Conservation (phyloP, 768 basidiomycete species). For the Pleurotus giganteus region DNA sequence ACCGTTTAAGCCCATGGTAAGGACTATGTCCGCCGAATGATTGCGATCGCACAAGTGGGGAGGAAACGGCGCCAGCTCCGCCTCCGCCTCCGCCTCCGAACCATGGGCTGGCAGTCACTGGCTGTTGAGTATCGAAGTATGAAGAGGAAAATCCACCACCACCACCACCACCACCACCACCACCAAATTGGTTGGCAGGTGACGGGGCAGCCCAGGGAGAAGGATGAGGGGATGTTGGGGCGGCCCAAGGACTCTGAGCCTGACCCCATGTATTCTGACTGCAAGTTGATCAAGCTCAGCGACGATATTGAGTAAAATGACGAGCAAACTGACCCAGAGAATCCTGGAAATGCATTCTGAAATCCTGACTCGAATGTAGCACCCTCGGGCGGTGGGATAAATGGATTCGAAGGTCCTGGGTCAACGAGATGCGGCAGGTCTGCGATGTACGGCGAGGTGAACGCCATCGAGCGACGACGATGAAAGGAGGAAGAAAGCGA, state of each 20-base stretch:
- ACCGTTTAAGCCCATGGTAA: conserved; percentile 1
- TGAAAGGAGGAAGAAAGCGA: too few species aligned
- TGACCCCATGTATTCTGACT: background rate
- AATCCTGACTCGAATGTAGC: background rate
- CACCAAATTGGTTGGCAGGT: background rate
- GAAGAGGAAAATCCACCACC: background rate
- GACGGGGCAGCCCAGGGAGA: background rate
- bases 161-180: too few species aligned
- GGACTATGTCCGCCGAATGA: background rate
- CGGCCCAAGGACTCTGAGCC: background rate
- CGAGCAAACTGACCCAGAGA: background rate
- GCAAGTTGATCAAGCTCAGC: background rate
- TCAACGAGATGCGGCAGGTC: background rate
- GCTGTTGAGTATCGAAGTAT: background rate
- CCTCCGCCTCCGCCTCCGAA: conserved; percentile 1
- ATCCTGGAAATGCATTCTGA: background rate
- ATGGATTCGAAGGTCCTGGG: background rate
- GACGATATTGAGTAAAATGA: too few species aligned
- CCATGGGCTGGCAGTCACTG: background rate
- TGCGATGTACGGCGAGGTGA: background rate
- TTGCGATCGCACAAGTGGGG: background rate
- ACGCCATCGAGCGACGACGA: background rate
- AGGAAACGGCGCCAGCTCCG: background rate
- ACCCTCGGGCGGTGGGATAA: background rate
- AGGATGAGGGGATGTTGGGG: background rate